phyloP scores from a whole-genome alignment of 305 asterid genomes.

The Plantago coronopus region DNA sequence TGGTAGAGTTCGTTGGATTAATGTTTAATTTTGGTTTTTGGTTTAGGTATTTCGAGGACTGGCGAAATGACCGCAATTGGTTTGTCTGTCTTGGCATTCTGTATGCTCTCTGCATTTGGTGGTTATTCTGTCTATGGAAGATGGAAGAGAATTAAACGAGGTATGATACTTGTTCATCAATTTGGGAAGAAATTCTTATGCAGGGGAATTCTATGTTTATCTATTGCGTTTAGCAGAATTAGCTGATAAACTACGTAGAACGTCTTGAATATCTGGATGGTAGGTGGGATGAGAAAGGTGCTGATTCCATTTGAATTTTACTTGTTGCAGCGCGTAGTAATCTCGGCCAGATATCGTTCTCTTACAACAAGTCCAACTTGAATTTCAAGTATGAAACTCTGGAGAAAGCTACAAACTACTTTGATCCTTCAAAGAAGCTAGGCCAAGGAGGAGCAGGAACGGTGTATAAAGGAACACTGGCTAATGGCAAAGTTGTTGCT shows the following conservation, averaged over 20 bases:
- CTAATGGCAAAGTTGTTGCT: conserved; percentile 64
- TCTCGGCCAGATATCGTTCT: conserved; percentile 57
- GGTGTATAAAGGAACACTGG: conserved; percentile 62
- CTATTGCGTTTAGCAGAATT: too few relatives aligned
- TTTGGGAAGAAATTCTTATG: too few relatives aligned
- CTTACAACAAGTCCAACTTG: conserved; percentile 68
- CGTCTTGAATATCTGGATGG: too few relatives aligned
- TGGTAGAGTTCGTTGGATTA: not conserved
- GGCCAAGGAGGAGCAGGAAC: conserved; percentile 98
- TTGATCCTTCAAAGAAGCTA: conserved; percentile 51
- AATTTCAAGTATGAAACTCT: conserved; percentile 76
- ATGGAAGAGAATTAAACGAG: conserved; percentile 45
- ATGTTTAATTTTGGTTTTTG: not conserved
- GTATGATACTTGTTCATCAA: conserved; percentile 21
- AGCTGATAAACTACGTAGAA: too few relatives aligned
- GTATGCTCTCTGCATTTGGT: conserved; percentile 54
- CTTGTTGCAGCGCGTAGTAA: conserved; percentile 52
- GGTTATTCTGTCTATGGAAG: conserved; percentile 43
- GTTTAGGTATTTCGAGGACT: conserved; percentile 41
- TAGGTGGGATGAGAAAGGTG: not conserved
- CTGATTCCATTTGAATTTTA: not conserved
- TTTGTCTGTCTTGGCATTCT: conserved; percentile 52
- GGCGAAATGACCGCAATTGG: conserved; percentile 52
- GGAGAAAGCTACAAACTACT: conserved; percentile 84
- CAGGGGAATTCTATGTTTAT: not conserved